Evolutionary conservation across 169 alveolate genomes (phyloP).

Genomic region (Plasmodium relictum): DNA sequence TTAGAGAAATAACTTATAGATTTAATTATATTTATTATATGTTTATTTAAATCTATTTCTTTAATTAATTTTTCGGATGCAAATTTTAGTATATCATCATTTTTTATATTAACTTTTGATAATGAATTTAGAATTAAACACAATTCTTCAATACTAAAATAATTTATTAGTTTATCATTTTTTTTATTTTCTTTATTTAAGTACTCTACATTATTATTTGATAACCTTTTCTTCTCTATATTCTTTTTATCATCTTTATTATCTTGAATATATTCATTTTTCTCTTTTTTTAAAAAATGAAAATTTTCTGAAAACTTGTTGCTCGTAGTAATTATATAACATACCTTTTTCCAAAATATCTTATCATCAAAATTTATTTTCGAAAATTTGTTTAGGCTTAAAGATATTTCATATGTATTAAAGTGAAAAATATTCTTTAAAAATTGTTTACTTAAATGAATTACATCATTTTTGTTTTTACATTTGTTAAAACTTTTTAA

Average conservation of each 20-base stretch:
- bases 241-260: not conserved
- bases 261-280: not conserved
- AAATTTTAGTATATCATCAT: slow-evolving; percentile 43
- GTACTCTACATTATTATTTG: not conserved
- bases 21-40: slow-evolving; percentile 34
- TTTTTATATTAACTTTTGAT: slow-evolving; percentile 53
- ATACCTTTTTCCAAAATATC: slow-evolving; percentile 34
- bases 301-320: not conserved
- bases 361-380: slow-evolving; percentile 33
- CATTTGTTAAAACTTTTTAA: slow-evolving; percentile 46
- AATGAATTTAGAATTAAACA: slow-evolving; percentile 59
- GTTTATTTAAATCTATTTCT: slow-evolving; percentile 19
- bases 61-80: slow-evolving; percentile 36
- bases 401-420: slow-evolving; percentile 58
- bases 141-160: slow-evolving; percentile 53
- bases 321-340: slow-evolving; percentile 49
- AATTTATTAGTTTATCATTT: slow-evolving; percentile 1
- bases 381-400: slow-evolving; percentile 56
- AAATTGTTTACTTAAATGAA: slow-evolving; percentile 42
- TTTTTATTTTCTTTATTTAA: not conserved
- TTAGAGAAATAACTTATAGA: not conserved
- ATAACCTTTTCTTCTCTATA: not conserved
- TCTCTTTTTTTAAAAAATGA: not conserved
- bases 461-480: slow-evolving; percentile 39
- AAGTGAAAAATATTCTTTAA: slow-evolving; percentile 29